phyloP scores from a whole-genome alignment of 108 stramenopile species.

The Bacterosira constricta region DNA sequence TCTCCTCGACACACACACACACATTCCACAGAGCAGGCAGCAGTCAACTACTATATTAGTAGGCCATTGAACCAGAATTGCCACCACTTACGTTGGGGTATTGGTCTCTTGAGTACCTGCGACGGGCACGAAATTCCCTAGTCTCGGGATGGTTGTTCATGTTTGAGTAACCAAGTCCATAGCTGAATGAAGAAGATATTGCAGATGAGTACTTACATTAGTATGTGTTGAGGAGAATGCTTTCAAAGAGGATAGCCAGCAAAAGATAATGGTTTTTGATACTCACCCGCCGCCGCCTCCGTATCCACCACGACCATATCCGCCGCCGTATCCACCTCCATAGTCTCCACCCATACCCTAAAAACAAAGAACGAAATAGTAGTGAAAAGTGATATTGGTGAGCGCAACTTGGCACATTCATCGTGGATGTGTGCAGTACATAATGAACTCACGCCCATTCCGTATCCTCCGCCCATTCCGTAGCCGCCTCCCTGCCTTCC shows the following conservation, averaged over 20 bases:
- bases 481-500: no score
- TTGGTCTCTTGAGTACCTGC: slow-evolving; percentile 46
- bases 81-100: slow-evolving; percentile 17
- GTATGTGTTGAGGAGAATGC: neutral
- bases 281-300: neutral
- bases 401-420: neutral
- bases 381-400: no score
- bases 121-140: slow-evolving; percentile 33
- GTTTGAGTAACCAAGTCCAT: slow-evolving; percentile 39
- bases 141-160: slow-evolving; percentile 49
- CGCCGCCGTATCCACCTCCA: slow-evolving; percentile 19
- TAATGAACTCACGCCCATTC: slow-evolving; percentile 4
- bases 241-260: neutral
- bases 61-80: neutral
- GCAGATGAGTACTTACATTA: slow-evolving; percentile 5
- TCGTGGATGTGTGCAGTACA: no score
- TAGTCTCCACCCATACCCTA: slow-evolving; percentile 1
- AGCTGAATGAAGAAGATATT: neutral
- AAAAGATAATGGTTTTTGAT: no score
- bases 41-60: no score
- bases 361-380: neutral
- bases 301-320: no score
- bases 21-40: neutral
- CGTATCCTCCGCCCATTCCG: slow-evolving; percentile 17
- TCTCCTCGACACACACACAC: neutral